Conservation (phyloP, 2,329 filamentous ascomycete species). For the Phyllosticta citrichinensis region DNA sequence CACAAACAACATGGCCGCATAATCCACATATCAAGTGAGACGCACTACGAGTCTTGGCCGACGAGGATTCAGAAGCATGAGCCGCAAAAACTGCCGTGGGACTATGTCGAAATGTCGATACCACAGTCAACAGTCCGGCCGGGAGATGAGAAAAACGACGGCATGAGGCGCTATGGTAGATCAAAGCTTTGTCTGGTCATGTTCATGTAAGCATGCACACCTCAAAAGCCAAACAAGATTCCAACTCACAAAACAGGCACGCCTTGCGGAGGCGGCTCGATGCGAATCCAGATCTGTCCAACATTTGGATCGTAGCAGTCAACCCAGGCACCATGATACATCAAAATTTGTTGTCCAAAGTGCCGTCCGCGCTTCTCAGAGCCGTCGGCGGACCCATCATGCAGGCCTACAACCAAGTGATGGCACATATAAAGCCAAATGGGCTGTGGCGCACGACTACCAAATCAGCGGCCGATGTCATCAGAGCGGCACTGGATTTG, state of each 20-base stretch:
- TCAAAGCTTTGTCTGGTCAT: slow-evolving; percentile 1
- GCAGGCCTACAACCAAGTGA: neutral
- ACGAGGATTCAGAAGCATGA: neutral
- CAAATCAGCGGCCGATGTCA: slow-evolving; percentile 2
- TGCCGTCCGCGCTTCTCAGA: neutral
- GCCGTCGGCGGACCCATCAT: neutral
- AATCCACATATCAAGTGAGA: slow-evolving; percentile 14
- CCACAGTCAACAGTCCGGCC: neutral
- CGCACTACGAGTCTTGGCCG: slow-evolving; percentile 8
- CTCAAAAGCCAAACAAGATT: neutral
- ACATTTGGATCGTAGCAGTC: neutral
- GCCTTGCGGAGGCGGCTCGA: neutral
- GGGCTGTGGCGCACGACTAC: neutral
- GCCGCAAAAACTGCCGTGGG: neutral
- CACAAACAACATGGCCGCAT: slow-evolving; percentile 15
- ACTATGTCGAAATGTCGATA: neutral
- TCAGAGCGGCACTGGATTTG: neutral
- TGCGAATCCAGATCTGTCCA: neutral
- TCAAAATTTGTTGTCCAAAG: neutral
- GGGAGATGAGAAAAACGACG: neutral
- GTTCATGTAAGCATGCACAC: neutral
- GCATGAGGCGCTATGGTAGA: slow-evolving; percentile 1
- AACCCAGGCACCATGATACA: slow-evolving; percentile 1
- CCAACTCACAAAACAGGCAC: neutral
- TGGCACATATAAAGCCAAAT: neutral